Base-by-base conservation (phyloP, 2,329 filamentous ascomycete genomes). In the Talaromyces pinophilus region DNA sequence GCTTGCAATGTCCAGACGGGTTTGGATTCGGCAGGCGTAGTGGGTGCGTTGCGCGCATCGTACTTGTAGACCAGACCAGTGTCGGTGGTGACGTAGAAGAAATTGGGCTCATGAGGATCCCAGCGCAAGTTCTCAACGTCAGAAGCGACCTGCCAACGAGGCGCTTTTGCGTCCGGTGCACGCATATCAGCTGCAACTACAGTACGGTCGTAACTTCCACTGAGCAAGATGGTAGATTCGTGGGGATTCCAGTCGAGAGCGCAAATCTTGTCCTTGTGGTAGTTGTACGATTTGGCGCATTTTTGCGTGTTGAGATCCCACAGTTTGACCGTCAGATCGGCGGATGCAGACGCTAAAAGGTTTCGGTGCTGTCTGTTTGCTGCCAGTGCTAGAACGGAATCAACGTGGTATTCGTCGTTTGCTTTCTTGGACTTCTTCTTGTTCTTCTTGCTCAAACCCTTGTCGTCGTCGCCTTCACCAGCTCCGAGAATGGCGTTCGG, bases 241-340 rank as follows among this genome's bases (percentile, higher is more conserved):
- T 85, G 86, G 0, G 91, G 86, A 82, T 98, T 92, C 95, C 96
- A 99, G 70, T 94, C 91, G 65, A 99, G 82, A 25, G 94, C 92
- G 85, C 93, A 99, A 71, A 98, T 93, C 82, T 99, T 99, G 84
- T 97, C 95, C 42, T 92, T 96, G 82, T 99, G 95, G 81, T 96
- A 92, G 17, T 87, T 86, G 84, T 99, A 99, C 54, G 93, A 97
- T 82, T 97, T 95, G 73, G 95, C 95, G 79, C 93, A 97, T 79
- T 90, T 93, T 68, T 91, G 87, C 2, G 92, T 97, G 82, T 93
- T 92, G 69, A 99, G 83, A 77, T 99, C 95, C 95, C 95, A 99
- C 22, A 99, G 86, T 83, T 99, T 99, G 75, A 98, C 89, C 2
- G 95, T 99, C 82, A 93, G 93, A 82, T 99, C 95, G 22, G 95